phyloP scores from a whole-genome alignment of 1,284 basidiomycete genomes.

The Wallemia mellicola region DNA sequence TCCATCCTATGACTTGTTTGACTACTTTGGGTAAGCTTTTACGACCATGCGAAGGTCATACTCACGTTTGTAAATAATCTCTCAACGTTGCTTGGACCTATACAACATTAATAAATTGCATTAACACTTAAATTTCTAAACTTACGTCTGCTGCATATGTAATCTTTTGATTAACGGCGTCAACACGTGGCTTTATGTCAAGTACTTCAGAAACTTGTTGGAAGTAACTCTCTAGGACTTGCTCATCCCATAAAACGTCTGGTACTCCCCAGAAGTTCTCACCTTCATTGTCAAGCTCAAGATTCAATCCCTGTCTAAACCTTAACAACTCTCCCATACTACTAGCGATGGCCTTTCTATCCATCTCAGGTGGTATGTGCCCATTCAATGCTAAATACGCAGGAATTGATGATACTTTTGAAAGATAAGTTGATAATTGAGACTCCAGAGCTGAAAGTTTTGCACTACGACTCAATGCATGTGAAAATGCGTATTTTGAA shows the following conservation, averaged over 20 bases:
- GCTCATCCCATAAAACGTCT: slow-evolving; percentile 71
- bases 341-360: slow-evolving; percentile 45
- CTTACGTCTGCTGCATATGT: slow-evolving; percentile 63
- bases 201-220: slow-evolving; percentile 46
- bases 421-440: slow-evolving; percentile 46
- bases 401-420: slow-evolving; percentile 45
- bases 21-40: slow-evolving; percentile 1
- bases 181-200: slow-evolving; percentile 47
- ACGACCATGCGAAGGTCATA: slow-evolving; percentile 1
- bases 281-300: slow-evolving; percentile 23
- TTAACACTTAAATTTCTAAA: slow-evolving; percentile 8
- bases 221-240: slow-evolving; percentile 64
- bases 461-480: slow-evolving; percentile 59
- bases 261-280: slow-evolving; percentile 69
- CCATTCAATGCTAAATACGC: slow-evolving; percentile 42
- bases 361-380: slow-evolving; percentile 32
- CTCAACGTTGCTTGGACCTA: slow-evolving; percentile 39
- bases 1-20: slow-evolving; percentile 71
- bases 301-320: slow-evolving; percentile 57
- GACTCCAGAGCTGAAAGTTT: slow-evolving; percentile 53
- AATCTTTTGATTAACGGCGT: slow-evolving; percentile 62
- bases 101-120: slow-evolving; percentile 3
- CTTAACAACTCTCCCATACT: slow-evolving; percentile 65
- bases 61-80: slow-evolving; percentile 43
- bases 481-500: slow-evolving; percentile 60